A percentile compares a stretch with the other conserved stretches of the same genome.
Evolutionary conservation across 495 filamentous ascomycete genomes (phyloP).

Genomic region (Acidomyces sp.): DNA sequence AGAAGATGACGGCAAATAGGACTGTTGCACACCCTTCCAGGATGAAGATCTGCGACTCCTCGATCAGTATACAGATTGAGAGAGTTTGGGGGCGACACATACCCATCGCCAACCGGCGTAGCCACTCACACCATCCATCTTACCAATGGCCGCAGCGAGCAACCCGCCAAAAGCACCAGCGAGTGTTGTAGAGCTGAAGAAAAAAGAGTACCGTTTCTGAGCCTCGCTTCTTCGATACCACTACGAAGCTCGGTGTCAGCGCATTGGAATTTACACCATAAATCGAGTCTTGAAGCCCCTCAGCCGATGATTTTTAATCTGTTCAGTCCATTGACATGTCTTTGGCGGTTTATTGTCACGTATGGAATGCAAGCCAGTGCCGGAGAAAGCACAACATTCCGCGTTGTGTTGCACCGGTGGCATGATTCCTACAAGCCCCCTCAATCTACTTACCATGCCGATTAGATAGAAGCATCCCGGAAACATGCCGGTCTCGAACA

Average conservation of each 20-base stretch:
- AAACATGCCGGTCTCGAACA: slow-evolving; percentile 87
- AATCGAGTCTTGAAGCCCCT: too few species aligned
- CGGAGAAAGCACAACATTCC: too few species aligned
- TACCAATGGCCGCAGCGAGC: slow-evolving; percentile 51
- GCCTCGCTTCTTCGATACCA: slow-evolving; percentile 84
- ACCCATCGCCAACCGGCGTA: slow-evolving; percentile 79
- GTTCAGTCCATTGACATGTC: too few species aligned
- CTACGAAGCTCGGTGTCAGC: too few species aligned
- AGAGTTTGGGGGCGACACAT: background rate
- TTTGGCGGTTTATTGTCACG: too few species aligned
- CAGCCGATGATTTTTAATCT: too few species aligned
- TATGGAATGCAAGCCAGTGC: too few species aligned
- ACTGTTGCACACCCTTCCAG: slow-evolving; percentile 64
- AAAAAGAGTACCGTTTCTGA: slow-evolving; percentile 79
- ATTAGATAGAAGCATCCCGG: slow-evolving; percentile 43
- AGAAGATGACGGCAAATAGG: slow-evolving; percentile 56
- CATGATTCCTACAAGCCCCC: slow-evolving; percentile 1
- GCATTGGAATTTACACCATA: too few species aligned
- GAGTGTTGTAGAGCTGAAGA: slow-evolving; percentile 65
- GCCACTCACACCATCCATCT: slow-evolving; percentile 56
- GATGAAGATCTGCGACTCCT: slow-evolving; percentile 25
- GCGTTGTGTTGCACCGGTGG: too few species aligned
- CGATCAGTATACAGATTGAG: background rate
- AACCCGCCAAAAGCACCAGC: slow-evolving; percentile 33
- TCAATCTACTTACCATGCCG: background rate